Evolutionary conservation across 208 protist species (phyloP).

Genomic region (Crithidia expoeki): DNA sequence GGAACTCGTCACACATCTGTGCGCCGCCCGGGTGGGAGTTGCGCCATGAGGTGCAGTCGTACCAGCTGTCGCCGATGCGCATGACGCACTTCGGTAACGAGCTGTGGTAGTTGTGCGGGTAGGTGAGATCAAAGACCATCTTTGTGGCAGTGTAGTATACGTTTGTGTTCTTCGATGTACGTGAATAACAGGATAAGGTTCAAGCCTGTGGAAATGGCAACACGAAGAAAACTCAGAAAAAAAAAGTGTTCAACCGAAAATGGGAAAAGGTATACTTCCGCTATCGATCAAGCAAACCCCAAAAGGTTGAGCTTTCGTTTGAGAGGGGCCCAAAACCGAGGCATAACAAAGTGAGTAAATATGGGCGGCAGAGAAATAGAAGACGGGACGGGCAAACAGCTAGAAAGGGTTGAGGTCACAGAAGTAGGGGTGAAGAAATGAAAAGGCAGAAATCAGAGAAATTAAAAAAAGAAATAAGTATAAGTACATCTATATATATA

Average conservation of each 20-base stretch:
- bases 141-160: neutral
- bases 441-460: too few relatives aligned
- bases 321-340: too few relatives aligned
- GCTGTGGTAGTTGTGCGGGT: conserved; percentile 61
- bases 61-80: conserved; percentile 79
- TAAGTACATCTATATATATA: too few relatives aligned
- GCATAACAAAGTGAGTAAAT: too few relatives aligned
- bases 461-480: neutral
- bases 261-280: neutral
- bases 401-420: neutral
- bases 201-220: neutral
- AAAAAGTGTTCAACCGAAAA: neutral
- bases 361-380: too few relatives aligned
- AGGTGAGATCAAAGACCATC: conserved; percentile 66
- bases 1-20: conserved; percentile 77
- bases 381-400: too few relatives aligned
- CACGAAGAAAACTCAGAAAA: neutral
- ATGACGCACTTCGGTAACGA: conserved; percentile 77
- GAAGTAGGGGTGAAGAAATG: neutral
- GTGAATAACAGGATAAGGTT: neutral
- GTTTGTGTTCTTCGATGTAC: neutral
- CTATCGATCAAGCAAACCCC: neutral
- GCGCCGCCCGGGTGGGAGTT: conserved; percentile 75
- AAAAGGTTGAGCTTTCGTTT: neutral
- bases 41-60: conserved; percentile 81